Evolutionary conservation across 805 yeast genomes (phyloP), one percentile per base, ranked within the genome.

Genomic region (Saturnispora ahearnii): DNA sequence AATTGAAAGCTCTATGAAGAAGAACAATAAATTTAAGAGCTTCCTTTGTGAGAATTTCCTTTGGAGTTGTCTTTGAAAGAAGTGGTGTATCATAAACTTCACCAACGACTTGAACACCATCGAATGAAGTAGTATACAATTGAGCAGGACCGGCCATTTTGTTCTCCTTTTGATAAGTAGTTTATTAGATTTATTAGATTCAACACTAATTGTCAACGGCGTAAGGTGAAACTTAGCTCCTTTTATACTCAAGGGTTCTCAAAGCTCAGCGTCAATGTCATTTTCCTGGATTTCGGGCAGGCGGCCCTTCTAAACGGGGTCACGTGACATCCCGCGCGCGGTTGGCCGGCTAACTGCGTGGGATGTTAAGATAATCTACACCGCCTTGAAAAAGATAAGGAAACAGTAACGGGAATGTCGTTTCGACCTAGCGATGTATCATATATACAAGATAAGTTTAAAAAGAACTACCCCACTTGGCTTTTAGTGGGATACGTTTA

Each of bases 21-120:
- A 85, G 70, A 26, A 85, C 87, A 52, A 85, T 76, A 56, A 85
- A 81, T 47, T 79, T 82, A 51, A 85, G 69, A 4, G 90, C 85
- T 57, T 71, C 81, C 33, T 73, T 64, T 49, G 78, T 76, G 57
- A 76, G 68, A 50, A 79, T 77, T 59, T 78, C 82, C 57, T 71
- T 70, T 48, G 82, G 71, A 68, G 64, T 68, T 55, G 61, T 59
- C 60, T 54, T 77, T 67, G 71, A 62, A 45, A 63, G 57, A 34
- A 59, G 53, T 13, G 72, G 66, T 41, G 58, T 58, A 49, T 56
- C 57, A 15, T 62, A 60, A 34, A 79, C 65, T 42, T 77, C 76
- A 29, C 81, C 84, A 52, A 73, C 63, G 53, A 79, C 66, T 57
- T 77, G 68, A 52, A 79, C 81, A 40, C 81, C 82, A 43, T 75